phyloP scores from a whole-genome alignment of 176 grass and related monocot species.

The Neostapfia colusana region DNA sequence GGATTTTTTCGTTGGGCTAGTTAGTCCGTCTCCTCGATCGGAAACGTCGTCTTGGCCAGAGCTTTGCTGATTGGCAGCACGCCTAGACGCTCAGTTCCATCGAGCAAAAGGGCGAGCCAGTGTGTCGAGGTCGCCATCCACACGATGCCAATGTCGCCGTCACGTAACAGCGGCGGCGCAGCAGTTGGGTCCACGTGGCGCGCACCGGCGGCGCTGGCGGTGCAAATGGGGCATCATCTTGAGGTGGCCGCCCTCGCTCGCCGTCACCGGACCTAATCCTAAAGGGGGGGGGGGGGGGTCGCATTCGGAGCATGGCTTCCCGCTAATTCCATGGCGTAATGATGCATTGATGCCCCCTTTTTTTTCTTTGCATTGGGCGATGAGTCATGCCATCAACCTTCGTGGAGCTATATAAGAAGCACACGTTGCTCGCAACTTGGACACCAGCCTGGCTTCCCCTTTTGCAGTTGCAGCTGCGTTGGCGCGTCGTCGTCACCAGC shows the following conservation, averaged over 20 bases:
- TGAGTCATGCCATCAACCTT: slow-evolving; percentile 18
- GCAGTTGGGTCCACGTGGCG: slow-evolving; percentile 39
- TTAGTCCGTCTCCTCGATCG: background rate
- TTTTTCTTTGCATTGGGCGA: slow-evolving; percentile 22
- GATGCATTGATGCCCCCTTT: slow-evolving; percentile 25
- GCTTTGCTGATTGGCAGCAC: slow-evolving; percentile 9
- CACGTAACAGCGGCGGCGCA: slow-evolving; percentile 32
- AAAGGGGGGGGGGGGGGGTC: slow-evolving; percentile 9
- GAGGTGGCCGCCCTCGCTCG: slow-evolving; percentile 15
- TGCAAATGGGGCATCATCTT: slow-evolving; percentile 42
- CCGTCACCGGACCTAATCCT: slow-evolving; percentile 33
- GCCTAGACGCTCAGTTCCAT: background rate
- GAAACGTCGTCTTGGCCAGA: background rate
- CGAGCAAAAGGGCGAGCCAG: slow-evolving; percentile 14
- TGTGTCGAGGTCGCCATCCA: slow-evolving; percentile 26
- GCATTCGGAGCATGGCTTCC: slow-evolving; percentile 4
- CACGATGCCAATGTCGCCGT: slow-evolving; percentile 15
- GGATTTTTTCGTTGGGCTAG: background rate
- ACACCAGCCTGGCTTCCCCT: background rate
- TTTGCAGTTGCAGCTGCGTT: slow-evolving; percentile 11
- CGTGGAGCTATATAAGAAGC: slow-evolving; percentile 37
- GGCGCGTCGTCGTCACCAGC: slow-evolving; percentile 14
- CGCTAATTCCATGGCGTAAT: slow-evolving; percentile 50
- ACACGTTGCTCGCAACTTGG: background rate
- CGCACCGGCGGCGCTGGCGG: slow-evolving; percentile 37